These are phyloP conservation scores for Echinosophora koreensis DNA, from an alignment of 306 rosid genomes.

Conservation along the genomic window DNA sequence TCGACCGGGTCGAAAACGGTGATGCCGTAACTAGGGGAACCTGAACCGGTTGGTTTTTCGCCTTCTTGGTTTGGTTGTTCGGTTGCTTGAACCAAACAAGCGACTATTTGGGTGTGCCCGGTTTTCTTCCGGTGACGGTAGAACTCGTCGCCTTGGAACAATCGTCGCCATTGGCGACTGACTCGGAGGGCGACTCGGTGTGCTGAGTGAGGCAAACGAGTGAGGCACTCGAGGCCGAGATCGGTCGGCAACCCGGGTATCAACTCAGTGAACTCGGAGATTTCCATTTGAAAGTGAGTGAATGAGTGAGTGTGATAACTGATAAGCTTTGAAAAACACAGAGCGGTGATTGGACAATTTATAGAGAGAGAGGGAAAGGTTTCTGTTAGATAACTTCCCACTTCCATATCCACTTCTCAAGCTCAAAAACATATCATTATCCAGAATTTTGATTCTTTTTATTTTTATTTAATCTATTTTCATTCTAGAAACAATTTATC, in stretches of 20 bases:
- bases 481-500: too few relatives aligned
- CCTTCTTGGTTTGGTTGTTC: neutral
- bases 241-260: constrained; percentile 55
- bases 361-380: neutral
- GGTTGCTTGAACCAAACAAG: constrained; percentile 51
- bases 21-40: constrained; percentile 37
- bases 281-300: constrained; percentile 32
- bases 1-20: constrained; percentile 48
- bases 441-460: too few relatives aligned
- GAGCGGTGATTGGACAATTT: constrained; percentile 29
- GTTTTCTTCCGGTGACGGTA: constrained; percentile 45
- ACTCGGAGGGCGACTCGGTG: constrained; percentile 50
- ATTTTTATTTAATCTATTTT: too few relatives aligned
- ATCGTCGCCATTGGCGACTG: constrained; percentile 51
- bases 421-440: too few relatives aligned
- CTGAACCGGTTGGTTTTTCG: neutral
- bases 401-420: neutral
- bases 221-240: constrained; percentile 53
- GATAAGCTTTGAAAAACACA: too few relatives aligned
- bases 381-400: neutral
- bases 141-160: constrained; percentile 49
- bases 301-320: neutral
- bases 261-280: constrained; percentile 40
- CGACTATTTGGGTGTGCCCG: constrained; percentile 45
- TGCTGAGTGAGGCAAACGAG: constrained; percentile 51